A percentile compares a stretch with the other conserved stretches of the same genome.
phyloP scores from a whole-genome alignment of 805 yeast genomes.

The Pichia manshurica region DNA sequence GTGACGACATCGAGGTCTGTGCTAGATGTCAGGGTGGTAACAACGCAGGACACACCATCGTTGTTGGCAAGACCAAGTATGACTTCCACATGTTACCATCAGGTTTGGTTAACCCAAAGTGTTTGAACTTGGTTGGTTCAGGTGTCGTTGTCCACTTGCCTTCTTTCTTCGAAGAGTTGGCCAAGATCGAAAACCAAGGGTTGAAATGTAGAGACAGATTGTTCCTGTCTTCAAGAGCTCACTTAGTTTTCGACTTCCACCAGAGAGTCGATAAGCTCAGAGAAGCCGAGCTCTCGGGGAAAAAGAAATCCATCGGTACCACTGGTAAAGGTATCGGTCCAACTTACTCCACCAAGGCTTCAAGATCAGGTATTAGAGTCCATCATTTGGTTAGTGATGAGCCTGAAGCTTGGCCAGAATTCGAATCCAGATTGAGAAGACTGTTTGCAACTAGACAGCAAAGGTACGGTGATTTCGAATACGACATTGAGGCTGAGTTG shows the following conservation, averaged over 20 bases:
- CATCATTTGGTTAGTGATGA: constrained; percentile 90
- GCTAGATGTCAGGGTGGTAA: constrained; percentile 99
- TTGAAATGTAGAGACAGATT: constrained; percentile 68
- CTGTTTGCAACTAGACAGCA: constrained; percentile 74
- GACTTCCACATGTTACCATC: constrained; percentile 99
- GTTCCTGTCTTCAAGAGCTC: constrained; percentile 90
- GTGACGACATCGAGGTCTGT: constrained; percentile 93
- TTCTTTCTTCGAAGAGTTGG: constrained; percentile 83
- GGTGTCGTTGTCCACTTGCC: constrained; percentile 97
- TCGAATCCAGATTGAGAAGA: constrained; percentile 69
- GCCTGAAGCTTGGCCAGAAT: constrained; percentile 90
- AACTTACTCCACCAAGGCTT: constrained; percentile 92
- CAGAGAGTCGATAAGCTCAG: constrained; percentile 94
- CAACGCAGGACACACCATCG: constrained; percentile 98
- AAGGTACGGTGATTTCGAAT: constrained; percentile 91
- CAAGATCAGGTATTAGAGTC: constrained; percentile 93
- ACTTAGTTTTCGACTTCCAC: constrained; percentile 95
- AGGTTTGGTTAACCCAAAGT: constrained; percentile 91
- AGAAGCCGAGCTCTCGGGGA: constrained; percentile 78
- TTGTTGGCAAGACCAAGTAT: constrained; percentile 79
- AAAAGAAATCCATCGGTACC: constrained; percentile 89
- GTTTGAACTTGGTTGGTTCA: constrained; percentile 84
- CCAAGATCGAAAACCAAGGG: constrained; percentile 76
- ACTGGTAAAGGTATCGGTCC: constrained; percentile 99
- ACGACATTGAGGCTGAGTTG: constrained; percentile 76